phyloP scores from a whole-genome alignment of 2,329 filamentous ascomycete genomes.

The Huntiella savannae region DNA sequence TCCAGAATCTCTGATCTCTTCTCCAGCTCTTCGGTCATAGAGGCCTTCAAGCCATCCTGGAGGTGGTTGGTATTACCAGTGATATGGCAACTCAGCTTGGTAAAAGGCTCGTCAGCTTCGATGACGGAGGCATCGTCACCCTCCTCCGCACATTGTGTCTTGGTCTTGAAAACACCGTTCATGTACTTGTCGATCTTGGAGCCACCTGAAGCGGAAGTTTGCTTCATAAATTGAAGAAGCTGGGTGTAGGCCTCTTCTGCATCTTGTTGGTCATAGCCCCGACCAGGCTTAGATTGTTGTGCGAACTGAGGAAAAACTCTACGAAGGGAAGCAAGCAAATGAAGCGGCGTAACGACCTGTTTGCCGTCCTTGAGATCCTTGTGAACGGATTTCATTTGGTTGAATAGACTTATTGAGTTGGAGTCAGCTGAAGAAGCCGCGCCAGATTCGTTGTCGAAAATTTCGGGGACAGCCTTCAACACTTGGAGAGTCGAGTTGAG shows the following conservation, averaged over 20 bases:
- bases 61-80: constrained; percentile 73
- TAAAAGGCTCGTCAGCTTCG: constrained; percentile 53
- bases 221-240: constrained; percentile 62
- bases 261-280: constrained; percentile 91
- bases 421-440: constrained; percentile 28
- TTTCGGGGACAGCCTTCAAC: constrained; percentile 71
- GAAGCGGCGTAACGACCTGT: constrained; percentile 62
- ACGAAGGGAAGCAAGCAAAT: constrained; percentile 67
- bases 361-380: constrained; percentile 62
- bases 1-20: constrained; percentile 65
- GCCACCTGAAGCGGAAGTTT: neutral
- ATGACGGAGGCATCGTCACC: constrained; percentile 56
- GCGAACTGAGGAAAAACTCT: constrained; percentile 79
- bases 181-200: constrained; percentile 70
- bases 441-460: constrained; percentile 56
- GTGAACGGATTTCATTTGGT: constrained; percentile 31
- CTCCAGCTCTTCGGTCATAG: constrained; percentile 73
- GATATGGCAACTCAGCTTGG: constrained; percentile 95
- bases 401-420: constrained; percentile 6
- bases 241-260: constrained; percentile 97
- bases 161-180: constrained; percentile 59
- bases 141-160: constrained; percentile 68
- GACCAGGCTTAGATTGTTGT: constrained; percentile 63
- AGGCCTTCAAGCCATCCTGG: constrained; percentile 67
- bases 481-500: constrained; percentile 95